Conservation (phyloP, 768 basidiomycete genomes). For the Mycena filopes region DNA sequence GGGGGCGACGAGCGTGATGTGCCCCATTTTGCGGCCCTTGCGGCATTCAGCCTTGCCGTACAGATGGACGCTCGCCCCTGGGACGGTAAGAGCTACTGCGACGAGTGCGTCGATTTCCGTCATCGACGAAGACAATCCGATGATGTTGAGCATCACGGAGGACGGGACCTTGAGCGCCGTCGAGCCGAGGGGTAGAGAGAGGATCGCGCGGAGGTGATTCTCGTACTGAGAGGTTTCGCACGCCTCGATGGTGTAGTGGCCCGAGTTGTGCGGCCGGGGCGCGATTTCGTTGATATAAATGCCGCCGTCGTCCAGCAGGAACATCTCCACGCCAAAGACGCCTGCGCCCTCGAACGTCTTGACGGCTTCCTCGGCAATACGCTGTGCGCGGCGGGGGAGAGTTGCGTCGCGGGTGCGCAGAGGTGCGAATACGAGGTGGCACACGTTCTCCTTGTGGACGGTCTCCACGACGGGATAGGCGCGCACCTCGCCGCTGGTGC, state of each 20-base stretch:
- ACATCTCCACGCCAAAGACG: conserved; percentile 98
- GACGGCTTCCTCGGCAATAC: conserved; percentile 84
- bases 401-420: conserved; percentile 68
- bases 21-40: conserved; percentile 97
- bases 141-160: conserved; percentile 93
- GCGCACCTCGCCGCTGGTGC: conserved; percentile 72
- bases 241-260: conserved; percentile 98
- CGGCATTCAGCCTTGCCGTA: conserved; percentile 95
- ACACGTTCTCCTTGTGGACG: conserved; percentile 92
- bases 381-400: conserved; percentile 69
- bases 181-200: conserved; percentile 89
- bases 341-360: conserved; percentile 87
- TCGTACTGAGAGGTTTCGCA: conserved; percentile 97
- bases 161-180: conserved; percentile 89
- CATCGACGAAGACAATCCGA: conserved; percentile 82
- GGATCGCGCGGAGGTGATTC: conserved; percentile 95
- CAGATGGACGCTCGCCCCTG: conserved; percentile 86
- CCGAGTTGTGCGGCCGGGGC: conserved; percentile 97
- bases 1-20: conserved; percentile 88
- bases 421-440: conserved; percentile 93
- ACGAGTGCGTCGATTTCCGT: conserved; percentile 65
- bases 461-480: conserved; percentile 97
- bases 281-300: conserved; percentile 97
- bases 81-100: conserved; percentile 68
- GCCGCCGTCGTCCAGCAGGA: conserved; percentile 84